These are phyloP conservation scores for Stellera chamaejasme DNA, from an alignment of 345 rosid genomes.

Conservation along the genomic window DNA sequence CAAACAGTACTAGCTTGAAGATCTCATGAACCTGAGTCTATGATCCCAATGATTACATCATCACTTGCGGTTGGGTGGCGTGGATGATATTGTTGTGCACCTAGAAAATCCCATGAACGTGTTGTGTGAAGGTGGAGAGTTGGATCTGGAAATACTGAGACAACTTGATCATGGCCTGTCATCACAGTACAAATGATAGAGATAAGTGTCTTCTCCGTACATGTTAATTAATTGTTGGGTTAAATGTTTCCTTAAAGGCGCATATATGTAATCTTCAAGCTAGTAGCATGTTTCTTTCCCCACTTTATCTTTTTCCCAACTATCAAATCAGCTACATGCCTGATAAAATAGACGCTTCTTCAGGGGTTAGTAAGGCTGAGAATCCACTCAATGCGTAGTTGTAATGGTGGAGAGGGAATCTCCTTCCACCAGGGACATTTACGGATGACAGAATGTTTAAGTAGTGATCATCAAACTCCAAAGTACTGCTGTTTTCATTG, in stretches of 20 bases:
- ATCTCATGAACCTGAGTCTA: slow-evolving; percentile 36
- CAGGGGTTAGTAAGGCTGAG: slow-evolving; percentile 65
- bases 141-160: slow-evolving; percentile 61
- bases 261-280: too few relatives aligned
- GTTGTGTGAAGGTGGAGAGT: slow-evolving; percentile 64
- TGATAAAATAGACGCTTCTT: slow-evolving; percentile 55
- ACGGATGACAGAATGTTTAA: neutral
- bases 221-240: too few relatives aligned
- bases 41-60: slow-evolving; percentile 56
- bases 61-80: slow-evolving; percentile 7
- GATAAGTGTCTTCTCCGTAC: neutral
- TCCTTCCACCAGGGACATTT: slow-evolving; percentile 17
- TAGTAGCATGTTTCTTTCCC: too few relatives aligned
- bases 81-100: slow-evolving; percentile 12
- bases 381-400: slow-evolving; percentile 63
- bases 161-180: slow-evolving; percentile 46
- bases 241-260: too few relatives aligned
- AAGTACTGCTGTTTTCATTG: slow-evolving; percentile 7
- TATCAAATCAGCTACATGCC: slow-evolving; percentile 21
- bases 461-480: slow-evolving; percentile 25
- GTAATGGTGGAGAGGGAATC: slow-evolving; percentile 42
- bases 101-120: slow-evolving; percentile 81
- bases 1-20: neutral
- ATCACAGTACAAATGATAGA: slow-evolving; percentile 1
- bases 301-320: too few relatives aligned